Base-by-base conservation (phyloP, 2,329 filamentous ascomycete genomes). In the Mariannaea elegans region DNA sequence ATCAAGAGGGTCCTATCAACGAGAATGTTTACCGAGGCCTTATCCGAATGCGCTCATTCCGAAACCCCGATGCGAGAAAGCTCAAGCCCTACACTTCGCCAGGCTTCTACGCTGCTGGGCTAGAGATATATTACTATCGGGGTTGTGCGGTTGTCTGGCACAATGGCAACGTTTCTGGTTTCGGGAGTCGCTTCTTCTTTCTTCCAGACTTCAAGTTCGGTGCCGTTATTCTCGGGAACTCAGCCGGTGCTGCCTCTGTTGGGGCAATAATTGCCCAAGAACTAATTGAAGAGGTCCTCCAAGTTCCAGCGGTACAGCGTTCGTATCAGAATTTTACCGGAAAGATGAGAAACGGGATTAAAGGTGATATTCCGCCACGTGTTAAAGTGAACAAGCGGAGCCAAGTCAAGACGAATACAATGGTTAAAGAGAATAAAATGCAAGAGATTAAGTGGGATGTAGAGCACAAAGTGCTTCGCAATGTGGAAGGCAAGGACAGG, bases 151-250 rank as follows among this genome's bases (percentile, higher is more conserved):
- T 72, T 2, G 58, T 74, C 9, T 55, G 61, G 7, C 73, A 75
- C 29, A 63, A 68, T 34, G 73, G 73, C 0, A 49, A 46, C 8
- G 64, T 68, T 10, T 46, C 70, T 7, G 73, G 73, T 0, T 73
- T 70, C 29, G 62, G 59, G 0, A 69, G 65, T 4, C 64, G 59
- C 0, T 71, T 72, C 31, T 63, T 71, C 12, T 73, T 73, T 38
- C n/a, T 75, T 2, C 73, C 71, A 1, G 63, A 55, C 0, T 47
- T 65, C 23, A 61, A 61, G 9, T 71, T 74, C 36, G 73, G 72
- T 1, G 65, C 57, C 4, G 65, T 66, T 19, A 56, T 74, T 1
- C 46, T 72, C 8, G 68, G 67, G 1, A 75, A 75, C 24, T 61
- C 71, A 0, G 59, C 51, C 2, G 64, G 63, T 0, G 63, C 62